These are phyloP conservation scores for Taxawa tesnikishii DNA, from an alignment of 2,329 filamentous ascomycete species.

Conservation along the genomic window DNA sequence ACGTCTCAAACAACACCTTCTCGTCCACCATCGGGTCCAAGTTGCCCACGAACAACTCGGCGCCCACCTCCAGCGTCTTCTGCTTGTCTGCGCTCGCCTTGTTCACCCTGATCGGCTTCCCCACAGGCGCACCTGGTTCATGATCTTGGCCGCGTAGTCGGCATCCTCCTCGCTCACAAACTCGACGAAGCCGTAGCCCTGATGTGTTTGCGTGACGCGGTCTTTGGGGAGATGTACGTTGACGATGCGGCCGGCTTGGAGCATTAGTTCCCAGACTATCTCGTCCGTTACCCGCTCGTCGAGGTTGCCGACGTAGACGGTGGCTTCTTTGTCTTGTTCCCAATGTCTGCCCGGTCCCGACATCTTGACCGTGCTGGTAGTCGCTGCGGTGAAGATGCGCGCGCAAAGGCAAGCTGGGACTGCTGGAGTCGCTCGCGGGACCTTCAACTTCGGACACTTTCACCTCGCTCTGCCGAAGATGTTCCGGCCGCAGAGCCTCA, in stretches of 20 bases:
- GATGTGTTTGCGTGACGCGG: slow-evolving; percentile 89
- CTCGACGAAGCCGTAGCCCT: slow-evolving; percentile 98
- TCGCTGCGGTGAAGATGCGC: background rate
- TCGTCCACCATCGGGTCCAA: slow-evolving; percentile 90
- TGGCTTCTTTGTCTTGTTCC: slow-evolving; percentile 97
- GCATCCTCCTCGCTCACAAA: slow-evolving; percentile 92
- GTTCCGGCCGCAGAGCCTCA: background rate
- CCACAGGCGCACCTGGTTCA: slow-evolving; percentile 89
- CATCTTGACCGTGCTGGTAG: slow-evolving; percentile 35
- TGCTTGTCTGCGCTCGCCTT: slow-evolving; percentile 91
- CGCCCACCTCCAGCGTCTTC: slow-evolving; percentile 87
- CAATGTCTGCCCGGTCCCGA: slow-evolving; percentile 59
- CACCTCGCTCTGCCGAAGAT: background rate
- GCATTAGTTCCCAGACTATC: slow-evolving; percentile 90
- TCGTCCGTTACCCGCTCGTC: slow-evolving; percentile 89
- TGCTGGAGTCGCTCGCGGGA: background rate
- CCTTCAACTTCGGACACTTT: background rate
- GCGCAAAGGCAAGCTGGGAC: too few species aligned
- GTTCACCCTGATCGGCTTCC: slow-evolving; percentile 96
- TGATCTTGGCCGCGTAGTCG: slow-evolving; percentile 90
- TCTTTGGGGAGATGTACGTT: slow-evolving; percentile 98
- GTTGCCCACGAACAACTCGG: slow-evolving; percentile 94
- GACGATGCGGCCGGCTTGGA: slow-evolving; percentile 91
- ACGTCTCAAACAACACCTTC: slow-evolving; percentile 90
- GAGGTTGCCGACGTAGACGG: slow-evolving; percentile 95